phyloP scores from a whole-genome alignment of 768 basidiomycete genomes.

The Cystobasidium tubakii region DNA sequence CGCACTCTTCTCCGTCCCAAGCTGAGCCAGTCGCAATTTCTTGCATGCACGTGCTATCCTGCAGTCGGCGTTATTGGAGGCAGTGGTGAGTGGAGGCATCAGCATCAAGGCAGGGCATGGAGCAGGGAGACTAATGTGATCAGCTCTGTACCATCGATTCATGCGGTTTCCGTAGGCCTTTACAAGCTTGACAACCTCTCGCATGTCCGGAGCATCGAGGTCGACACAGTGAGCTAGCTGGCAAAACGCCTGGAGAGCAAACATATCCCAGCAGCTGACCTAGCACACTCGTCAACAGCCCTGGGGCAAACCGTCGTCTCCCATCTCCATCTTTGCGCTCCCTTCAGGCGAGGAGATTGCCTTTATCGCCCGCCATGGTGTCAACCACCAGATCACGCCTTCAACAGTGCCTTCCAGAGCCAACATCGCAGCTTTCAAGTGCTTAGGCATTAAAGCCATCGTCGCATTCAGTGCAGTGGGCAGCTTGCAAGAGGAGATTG shows the following conservation, averaged over 20 bases:
- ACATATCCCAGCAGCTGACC: no score
- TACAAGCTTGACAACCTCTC: slow-evolving; percentile 37
- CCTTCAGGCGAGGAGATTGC: slow-evolving; percentile 71
- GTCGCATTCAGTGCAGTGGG: slow-evolving; percentile 95
- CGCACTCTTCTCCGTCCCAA: background rate
- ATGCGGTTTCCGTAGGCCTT: slow-evolving; percentile 8
- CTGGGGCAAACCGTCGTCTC: slow-evolving; percentile 29
- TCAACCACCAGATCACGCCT: slow-evolving; percentile 70
- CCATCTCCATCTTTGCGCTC: slow-evolving; percentile 78
- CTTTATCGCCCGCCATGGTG: slow-evolving; percentile 85
- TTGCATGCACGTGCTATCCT: slow-evolving; percentile 9
- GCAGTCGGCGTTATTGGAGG: slow-evolving; percentile 32
- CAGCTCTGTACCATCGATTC: background rate
- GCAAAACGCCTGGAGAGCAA: background rate
- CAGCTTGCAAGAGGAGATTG: slow-evolving; percentile 84
- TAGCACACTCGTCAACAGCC: slow-evolving; percentile 13
- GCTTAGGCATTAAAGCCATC: slow-evolving; percentile 78
- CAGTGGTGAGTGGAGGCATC: slow-evolving; percentile 12
- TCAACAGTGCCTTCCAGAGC: slow-evolving; percentile 76
- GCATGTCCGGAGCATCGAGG: slow-evolving; percentile 25
- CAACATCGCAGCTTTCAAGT: slow-evolving; percentile 92
- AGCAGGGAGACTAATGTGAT: no score
- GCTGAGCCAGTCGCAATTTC: slow-evolving; percentile 8
- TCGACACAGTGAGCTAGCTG: slow-evolving; percentile 32
- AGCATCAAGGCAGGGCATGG: background rate